phyloP scores from a whole-genome alignment of 495 filamentous ascomycete genomes.

The Talaromyces wortmannii region DNA sequence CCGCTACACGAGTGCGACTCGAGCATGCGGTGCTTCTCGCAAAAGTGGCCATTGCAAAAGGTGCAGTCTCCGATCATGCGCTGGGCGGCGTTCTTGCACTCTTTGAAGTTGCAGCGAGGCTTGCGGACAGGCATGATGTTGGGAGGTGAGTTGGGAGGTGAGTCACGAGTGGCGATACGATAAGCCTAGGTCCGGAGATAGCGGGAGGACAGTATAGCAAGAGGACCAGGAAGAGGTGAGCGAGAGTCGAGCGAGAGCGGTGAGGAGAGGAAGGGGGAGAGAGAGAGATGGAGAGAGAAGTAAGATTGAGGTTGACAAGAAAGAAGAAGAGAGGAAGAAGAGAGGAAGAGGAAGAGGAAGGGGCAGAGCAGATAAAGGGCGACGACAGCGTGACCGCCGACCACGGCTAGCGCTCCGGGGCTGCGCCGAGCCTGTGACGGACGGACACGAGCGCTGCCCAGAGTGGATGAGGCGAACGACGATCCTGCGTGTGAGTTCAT shows the following conservation, averaged over 20 bases:
- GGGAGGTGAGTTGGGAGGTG: slow-evolving; percentile 19
- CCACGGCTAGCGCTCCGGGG: no score
- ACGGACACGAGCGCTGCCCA: background rate
- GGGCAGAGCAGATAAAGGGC: background rate
- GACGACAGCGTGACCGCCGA: background rate
- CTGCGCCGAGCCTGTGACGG: background rate
- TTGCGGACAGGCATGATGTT: slow-evolving; percentile 61
- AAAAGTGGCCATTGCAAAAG: slow-evolving; percentile 91
- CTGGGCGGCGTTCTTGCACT: slow-evolving; percentile 78
- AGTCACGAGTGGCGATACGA: slow-evolving; percentile 26
- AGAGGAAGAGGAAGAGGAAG: background rate
- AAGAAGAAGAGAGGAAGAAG: slow-evolving; percentile 19
- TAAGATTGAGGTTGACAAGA: slow-evolving; percentile 24
- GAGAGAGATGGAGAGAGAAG: slow-evolving; percentile 18
- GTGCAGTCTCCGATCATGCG: slow-evolving; percentile 93
- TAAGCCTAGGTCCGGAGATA: slow-evolving; percentile 24
- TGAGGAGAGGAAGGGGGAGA: slow-evolving; percentile 13
- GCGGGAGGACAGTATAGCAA: background rate
- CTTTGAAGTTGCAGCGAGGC: slow-evolving; percentile 79
- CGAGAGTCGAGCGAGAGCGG: slow-evolving; percentile 6
- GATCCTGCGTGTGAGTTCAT: background rate
- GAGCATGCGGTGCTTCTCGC: slow-evolving; percentile 85
- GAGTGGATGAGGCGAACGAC: background rate
- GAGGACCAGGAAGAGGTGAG: slow-evolving; percentile 14
- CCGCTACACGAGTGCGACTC: slow-evolving; percentile 91